A percentile compares a stretch with the other conserved stretches of the same genome.
These are phyloP conservation scores for Globisporangium irregulare DNA, from an alignment of 352 stramenopile species.

Conservation along the genomic window DNA sequence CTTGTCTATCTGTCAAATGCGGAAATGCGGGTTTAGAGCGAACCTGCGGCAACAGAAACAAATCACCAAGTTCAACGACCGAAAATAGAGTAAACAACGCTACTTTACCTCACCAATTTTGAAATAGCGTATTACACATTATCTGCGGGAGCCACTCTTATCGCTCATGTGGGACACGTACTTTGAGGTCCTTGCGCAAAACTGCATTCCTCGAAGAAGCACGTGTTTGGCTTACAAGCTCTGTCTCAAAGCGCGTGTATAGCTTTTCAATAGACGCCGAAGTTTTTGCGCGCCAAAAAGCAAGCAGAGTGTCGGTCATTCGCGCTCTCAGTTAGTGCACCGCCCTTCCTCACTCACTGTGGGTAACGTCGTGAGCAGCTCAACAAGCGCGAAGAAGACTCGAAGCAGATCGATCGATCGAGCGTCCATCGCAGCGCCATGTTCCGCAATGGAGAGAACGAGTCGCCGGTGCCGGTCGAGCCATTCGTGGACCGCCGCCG, in stretches of 20 bases:
- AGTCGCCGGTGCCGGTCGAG: slow-evolving; percentile 7
- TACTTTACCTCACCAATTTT: neutral
- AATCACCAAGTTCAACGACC: slow-evolving; percentile 3
- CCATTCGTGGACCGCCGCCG: slow-evolving; percentile 20
- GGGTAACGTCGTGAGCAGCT: neutral
- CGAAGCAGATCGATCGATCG: neutral
- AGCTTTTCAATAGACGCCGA: neutral
- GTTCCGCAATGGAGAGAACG: slow-evolving; percentile 1
- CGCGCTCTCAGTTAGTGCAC: neutral
- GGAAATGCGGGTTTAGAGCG: neutral
- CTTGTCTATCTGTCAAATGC: neutral
- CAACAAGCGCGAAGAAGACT: neutral
- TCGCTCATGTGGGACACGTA: neutral
- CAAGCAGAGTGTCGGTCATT: neutral
- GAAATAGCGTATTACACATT: neutral
- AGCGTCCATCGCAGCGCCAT: neutral
- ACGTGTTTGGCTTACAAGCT: neutral
- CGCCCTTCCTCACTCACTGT: neutral
- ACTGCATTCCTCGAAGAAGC: neutral
- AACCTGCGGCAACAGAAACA: neutral
- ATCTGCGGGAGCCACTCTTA: neutral
- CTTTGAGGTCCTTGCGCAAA: neutral
- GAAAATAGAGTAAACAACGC: neutral
- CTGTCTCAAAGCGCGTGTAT: neutral
- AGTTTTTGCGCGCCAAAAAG: neutral